Percentiles rank a stretch among this genome's conserved stretches.
phyloP scores from a whole-genome alignment of 306 rosid genomes.

The Gillenia trifoliata region DNA sequence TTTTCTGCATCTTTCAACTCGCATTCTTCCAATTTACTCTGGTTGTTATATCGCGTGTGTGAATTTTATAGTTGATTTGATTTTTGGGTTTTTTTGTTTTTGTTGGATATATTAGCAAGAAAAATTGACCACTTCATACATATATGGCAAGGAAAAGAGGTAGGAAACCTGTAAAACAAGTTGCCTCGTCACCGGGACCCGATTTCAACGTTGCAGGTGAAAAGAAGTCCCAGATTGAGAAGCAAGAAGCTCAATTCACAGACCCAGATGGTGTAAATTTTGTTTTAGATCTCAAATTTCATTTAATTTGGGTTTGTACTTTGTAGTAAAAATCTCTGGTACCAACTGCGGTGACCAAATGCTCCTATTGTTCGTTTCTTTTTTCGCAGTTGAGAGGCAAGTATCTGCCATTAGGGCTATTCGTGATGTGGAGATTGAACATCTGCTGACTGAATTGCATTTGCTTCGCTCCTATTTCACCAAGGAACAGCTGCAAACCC shows the following conservation, averaged over 20 bases:
- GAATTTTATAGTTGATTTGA: not conserved
- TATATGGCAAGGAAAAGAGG: slow-evolving; percentile 52
- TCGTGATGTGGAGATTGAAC: slow-evolving; percentile 68
- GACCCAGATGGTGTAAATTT: slow-evolving; percentile 49
- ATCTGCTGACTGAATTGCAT: slow-evolving; percentile 55
- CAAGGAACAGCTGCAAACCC: slow-evolving; percentile 54
- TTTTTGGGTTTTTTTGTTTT: not conserved
- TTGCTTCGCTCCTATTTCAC: slow-evolving; percentile 58
- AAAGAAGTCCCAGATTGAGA: slow-evolving; percentile 23
- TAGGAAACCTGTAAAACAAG: slow-evolving; percentile 28
- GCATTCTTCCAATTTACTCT: too few relatives aligned
- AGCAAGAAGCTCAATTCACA: slow-evolving; percentile 30
- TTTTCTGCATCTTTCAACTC: too few relatives aligned
- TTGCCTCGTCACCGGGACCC: slow-evolving; percentile 11
- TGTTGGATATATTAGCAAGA: not conserved
- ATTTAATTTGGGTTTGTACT: not conserved
- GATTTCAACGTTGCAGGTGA: slow-evolving; percentile 7
- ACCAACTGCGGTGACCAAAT: not conserved
- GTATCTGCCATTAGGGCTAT: slow-evolving; percentile 65
- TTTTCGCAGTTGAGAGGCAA: slow-evolving; percentile 53
- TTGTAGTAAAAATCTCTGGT: too few relatives aligned
- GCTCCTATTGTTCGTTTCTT: not conserved
- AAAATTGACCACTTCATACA: not conserved
- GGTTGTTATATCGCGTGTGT: too few relatives aligned
- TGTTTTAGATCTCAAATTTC: not conserved